These are phyloP conservation scores for Eucalyptus camaldulensis DNA, from an alignment of 345 rosid genomes.

Conservation along the genomic window DNA sequence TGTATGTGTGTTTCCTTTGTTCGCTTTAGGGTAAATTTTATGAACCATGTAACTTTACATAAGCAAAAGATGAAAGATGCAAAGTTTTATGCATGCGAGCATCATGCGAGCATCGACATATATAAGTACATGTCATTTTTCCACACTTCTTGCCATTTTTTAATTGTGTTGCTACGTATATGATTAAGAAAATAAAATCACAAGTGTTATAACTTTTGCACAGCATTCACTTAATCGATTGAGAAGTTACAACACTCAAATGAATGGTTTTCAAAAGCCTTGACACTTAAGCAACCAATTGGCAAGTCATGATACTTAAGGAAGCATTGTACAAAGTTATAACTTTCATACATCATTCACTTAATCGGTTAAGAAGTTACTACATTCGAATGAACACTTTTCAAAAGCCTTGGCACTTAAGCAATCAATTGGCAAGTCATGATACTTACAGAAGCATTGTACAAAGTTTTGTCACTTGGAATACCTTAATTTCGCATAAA, in stretches of 20 bases:
- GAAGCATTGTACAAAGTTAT: fast-evolving
- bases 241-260: neutral
- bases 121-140: neutral
- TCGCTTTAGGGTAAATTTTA: neutral
- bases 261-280: fast-evolving
- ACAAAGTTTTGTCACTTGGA: too few relatives aligned
- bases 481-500: too few relatives aligned
- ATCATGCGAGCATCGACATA: fast-evolving
- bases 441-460: too few relatives aligned
- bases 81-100: neutral
- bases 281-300: fast-evolving
- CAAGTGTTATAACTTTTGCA: neutral
- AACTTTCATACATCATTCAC: fast-evolving
- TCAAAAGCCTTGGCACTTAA: too few relatives aligned
- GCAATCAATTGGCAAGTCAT: too few relatives aligned
- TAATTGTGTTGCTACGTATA: neutral
- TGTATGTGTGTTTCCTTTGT: neutral
- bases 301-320: too few relatives aligned
- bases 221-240: fast-evolving
- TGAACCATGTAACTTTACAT: neutral
- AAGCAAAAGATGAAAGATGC: neutral
- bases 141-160: neutral
- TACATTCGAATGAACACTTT: fast-evolving
- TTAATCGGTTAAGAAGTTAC: too few relatives aligned
- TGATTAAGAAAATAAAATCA: neutral